Percentiles rank a stretch among this genome's conserved stretches.
phyloP scores from a whole-genome alignment of 2,329 filamentous ascomycete species.

The Tolypocladium capitatum region DNA sequence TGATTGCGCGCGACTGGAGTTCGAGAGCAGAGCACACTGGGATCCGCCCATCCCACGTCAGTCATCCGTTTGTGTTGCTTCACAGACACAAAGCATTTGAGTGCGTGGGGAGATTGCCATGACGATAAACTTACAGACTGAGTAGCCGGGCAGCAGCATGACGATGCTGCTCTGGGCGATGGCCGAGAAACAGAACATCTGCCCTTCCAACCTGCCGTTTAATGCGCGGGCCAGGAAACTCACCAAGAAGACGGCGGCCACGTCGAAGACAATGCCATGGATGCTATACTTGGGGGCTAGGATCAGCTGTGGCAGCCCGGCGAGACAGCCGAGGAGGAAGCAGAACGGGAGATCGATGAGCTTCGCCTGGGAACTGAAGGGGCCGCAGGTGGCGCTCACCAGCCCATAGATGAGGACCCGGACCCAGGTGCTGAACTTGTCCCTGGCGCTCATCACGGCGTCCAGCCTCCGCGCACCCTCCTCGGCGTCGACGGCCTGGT shows the following conservation, averaged over 20 bases:
- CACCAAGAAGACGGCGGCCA: constrained; percentile 45
- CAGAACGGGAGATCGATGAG: constrained; percentile 59
- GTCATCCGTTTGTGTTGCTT: not conserved
- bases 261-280: constrained; percentile 53
- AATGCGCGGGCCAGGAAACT: constrained; percentile 51
- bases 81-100: not conserved
- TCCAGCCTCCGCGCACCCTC: constrained; percentile 41
- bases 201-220: constrained; percentile 41
- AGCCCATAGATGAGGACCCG: constrained; percentile 56
- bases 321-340: constrained; percentile 56
- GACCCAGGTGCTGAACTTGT: constrained; percentile 38
- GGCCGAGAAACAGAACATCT: constrained; percentile 52
- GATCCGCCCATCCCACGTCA: not conserved
- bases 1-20: constrained; percentile 54
- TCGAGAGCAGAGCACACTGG: constrained; percentile 39
- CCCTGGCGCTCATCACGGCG: constrained; percentile 37
- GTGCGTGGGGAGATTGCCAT: not conserved
- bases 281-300: constrained; percentile 56
- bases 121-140: constrained; percentile 31
- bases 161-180: constrained; percentile 52
- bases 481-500: constrained; percentile 44
- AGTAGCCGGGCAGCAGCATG: constrained; percentile 52
- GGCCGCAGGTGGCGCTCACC: constrained; percentile 57
- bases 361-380: constrained; percentile 61
- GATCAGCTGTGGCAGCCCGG: constrained; percentile 58